Evolutionary conservation across 768 basidiomycete species (phyloP), one percentile per base, ranked within the genome.

Genomic region (Rhodotorula toruloides): DNA sequence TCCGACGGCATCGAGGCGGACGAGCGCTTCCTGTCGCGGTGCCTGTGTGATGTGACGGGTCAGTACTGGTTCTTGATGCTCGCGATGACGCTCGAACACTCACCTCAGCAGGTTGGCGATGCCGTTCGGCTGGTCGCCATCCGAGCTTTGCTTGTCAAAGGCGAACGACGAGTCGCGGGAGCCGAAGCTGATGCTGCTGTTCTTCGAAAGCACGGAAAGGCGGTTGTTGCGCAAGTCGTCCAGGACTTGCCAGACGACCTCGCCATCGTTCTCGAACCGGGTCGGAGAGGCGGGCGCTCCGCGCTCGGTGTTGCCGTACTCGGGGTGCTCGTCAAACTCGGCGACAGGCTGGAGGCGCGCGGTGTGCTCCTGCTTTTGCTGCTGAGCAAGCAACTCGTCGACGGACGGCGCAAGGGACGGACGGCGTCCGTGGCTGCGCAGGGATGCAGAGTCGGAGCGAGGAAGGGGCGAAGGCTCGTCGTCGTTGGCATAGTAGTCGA

Each of bases 401-500:
- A 61, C 40, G 10, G 50, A 53, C 13, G 25, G 58, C 2, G 31
- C 32, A 13, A 52, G 40, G 4, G 49, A 53, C 5, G 49, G 49
- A 5, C 49, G 40, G 6, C 50, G 49, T 6, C 59, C 50, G 4
- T n/a, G 31, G 6, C 34, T 49, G 48, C 48, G 48, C 48, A 14
- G 25, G 31, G 14, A 31, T n/a, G n/a, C n/a, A n/a, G n/a, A n/a
- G n/a, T n/a, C n/a, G n/a, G n/a, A n/a, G n/a, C n/a, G n/a, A n/a
- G n/a, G n/a, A n/a, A n/a, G n/a, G n/a, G n/a, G n/a, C n/a, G n/a
- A n/a, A n/a, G n/a, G n/a, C n/a, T 55, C 63, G 1, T 54, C 57
- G 36, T 49, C 67, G 27, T 52, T 32, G 6, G 63, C 58, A 43
- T 72, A 72, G 27, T 63, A 65, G 61, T 72, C 68, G 42, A 69